Evolutionary conservation across 768 basidiomycete genomes (phyloP).

Genomic region (Lanmaoa rubissima): DNA sequence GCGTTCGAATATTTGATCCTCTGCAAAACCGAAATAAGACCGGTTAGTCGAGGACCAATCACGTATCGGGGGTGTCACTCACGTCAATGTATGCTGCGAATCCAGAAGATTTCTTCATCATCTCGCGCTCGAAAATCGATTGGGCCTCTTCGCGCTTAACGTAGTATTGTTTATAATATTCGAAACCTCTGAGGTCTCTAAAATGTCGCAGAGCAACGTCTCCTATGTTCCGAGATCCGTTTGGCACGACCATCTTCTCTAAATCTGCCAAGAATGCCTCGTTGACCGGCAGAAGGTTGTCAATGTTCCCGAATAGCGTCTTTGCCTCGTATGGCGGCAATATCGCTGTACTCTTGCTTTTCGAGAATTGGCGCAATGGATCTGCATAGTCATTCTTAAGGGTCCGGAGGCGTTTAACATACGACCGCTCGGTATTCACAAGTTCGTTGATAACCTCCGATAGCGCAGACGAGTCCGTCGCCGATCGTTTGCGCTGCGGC

Average conservation of each 20-base stretch:
- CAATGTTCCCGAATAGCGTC: conserved; percentile 91
- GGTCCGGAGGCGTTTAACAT: conserved; percentile 77
- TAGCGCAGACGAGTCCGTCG: conserved; percentile 64
- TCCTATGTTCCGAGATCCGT: conserved; percentile 61
- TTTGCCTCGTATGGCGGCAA: conserved; percentile 90
- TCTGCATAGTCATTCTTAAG: conserved; percentile 90
- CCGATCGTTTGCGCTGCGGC: conserved; percentile 49
- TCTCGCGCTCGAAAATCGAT: conserved; percentile 78
- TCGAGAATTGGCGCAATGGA: conserved; percentile 83
- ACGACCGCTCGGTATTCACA: conserved; percentile 84
- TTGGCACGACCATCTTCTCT: conserved; percentile 71
- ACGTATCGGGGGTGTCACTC: conserved; percentile 31
- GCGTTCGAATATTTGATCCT: conserved; percentile 94
- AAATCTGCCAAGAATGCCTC: conserved; percentile 82
- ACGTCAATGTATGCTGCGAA: conserved; percentile 90
- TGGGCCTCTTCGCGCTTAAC: conserved; percentile 93
- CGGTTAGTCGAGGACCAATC: conserved; percentile 11
- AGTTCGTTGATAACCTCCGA: conserved; percentile 81
- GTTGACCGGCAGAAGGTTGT: conserved; percentile 85
- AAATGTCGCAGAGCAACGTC: conserved; percentile 88
- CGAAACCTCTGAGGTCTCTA: conserved; percentile 79
- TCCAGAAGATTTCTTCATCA: conserved; percentile 72
- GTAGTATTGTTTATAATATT: conserved; percentile 90
- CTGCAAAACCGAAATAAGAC: conserved; percentile 36
- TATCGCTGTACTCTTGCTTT: conserved; percentile 81